Conservation (phyloP, 148 eudicot species). For the Beta vulgaris region DNA sequence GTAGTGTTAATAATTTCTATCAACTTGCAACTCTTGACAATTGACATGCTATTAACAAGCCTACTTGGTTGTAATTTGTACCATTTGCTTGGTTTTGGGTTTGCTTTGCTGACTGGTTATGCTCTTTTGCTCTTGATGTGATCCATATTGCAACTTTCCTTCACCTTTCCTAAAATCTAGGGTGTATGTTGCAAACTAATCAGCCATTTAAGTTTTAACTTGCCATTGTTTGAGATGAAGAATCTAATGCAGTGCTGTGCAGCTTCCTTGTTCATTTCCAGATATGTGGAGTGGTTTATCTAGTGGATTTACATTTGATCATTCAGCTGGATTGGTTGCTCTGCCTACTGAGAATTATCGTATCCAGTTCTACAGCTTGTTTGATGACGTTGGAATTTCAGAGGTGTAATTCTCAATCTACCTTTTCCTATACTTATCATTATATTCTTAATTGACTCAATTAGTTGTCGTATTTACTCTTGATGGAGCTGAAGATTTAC, state of each 20-base stretch:
- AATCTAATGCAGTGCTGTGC: slow-evolving; percentile 39
- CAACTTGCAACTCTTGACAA: too few relatives aligned
- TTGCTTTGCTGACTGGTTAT: neutral
- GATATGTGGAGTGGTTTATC: slow-evolving; percentile 47
- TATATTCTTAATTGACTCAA: neutral
- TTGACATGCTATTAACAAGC: too few relatives aligned
- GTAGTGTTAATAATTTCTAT: too few relatives aligned
- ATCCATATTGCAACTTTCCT: neutral
- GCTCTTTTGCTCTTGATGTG: neutral
- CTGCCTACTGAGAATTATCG: slow-evolving; percentile 70
- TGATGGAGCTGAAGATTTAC: neutral
- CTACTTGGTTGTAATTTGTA: neutral
- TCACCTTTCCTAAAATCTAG: neutral
- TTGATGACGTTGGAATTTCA: slow-evolving; percentile 73
- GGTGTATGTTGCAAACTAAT: neutral
- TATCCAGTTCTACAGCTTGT: slow-evolving; percentile 83
- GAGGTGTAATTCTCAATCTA: slow-evolving; percentile 45
- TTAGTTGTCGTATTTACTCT: neutral
- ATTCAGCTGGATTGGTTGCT: slow-evolving; percentile 58
- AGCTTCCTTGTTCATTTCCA: slow-evolving; percentile 74
- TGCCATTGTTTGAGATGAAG: slow-evolving; percentile 1
- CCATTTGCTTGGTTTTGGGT: neutral
- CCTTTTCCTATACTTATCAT: neutral
- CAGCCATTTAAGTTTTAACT: neutral
- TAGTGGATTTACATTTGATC: slow-evolving; percentile 54